Conservation (phyloP, 2,329 filamentous ascomycete species). For the Aspergillus vadensis region DNA sequence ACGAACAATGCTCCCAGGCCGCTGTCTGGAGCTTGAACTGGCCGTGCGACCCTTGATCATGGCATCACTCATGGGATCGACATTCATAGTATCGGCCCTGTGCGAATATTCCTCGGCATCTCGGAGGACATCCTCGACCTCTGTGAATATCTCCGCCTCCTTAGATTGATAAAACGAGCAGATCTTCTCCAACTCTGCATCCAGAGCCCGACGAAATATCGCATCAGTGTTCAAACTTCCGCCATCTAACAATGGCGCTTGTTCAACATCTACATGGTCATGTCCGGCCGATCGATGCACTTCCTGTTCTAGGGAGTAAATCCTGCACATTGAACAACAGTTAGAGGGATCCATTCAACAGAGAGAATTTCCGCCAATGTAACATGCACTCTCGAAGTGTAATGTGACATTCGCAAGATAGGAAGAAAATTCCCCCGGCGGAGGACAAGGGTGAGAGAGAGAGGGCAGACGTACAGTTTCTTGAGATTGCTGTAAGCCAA, state of each 20-base stretch:
- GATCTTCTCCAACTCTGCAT: slow-evolving; percentile 91
- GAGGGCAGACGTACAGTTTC: slow-evolving; percentile 71
- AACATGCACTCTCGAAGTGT: slow-evolving; percentile 2
- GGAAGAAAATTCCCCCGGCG: slow-evolving; percentile 5
- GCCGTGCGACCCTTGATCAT: slow-evolving; percentile 45
- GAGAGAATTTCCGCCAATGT: not conserved
- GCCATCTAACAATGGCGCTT: slow-evolving; percentile 74
- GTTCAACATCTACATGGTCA: slow-evolving; percentile 71
- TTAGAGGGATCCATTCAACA: not conserved
- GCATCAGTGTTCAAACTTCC: slow-evolving; percentile 68
- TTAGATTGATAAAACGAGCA: slow-evolving; percentile 87
- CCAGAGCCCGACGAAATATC: slow-evolving; percentile 78
- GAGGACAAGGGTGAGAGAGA: not conserved
- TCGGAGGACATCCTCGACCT: slow-evolving; percentile 73
- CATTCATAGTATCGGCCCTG: slow-evolving; percentile 51
- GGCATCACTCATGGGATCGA: slow-evolving; percentile 45
- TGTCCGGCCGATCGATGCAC: slow-evolving; percentile 61
- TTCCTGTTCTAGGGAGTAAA: slow-evolving; percentile 91
- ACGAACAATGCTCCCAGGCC: slow-evolving; percentile 52
- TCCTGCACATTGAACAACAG: slow-evolving; percentile 57
- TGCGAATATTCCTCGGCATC: slow-evolving; percentile 72
- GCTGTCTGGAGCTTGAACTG: slow-evolving; percentile 45
- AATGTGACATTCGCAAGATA: slow-evolving; percentile 9
- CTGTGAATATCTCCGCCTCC: slow-evolving; percentile 81
- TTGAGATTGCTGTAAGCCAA: slow-evolving; percentile 98